These are phyloP conservation scores for Protomyces macrosporus DNA, from an alignment of 1,139 yeast genomes.

Conservation along the genomic window DNA sequence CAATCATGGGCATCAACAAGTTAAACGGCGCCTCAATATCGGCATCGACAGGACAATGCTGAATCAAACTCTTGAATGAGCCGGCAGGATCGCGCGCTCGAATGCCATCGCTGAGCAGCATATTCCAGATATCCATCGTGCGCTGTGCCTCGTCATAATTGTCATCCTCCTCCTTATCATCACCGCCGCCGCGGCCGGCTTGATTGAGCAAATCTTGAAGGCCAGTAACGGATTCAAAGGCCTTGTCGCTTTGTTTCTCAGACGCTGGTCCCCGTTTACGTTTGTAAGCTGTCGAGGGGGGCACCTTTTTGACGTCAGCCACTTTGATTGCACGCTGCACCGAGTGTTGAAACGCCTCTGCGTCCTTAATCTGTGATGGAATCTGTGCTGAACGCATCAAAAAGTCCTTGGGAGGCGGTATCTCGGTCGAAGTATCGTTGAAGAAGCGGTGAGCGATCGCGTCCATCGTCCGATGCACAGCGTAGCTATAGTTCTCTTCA, in stretches of 20 bases:
- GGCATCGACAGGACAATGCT: background rate
- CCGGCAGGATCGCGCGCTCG: constrained; percentile 18
- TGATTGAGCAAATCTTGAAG: constrained; percentile 31
- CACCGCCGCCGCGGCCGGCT: too few relatives aligned
- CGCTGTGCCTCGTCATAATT: background rate
- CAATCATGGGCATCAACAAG: constrained; percentile 14
- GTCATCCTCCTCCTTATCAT: background rate
- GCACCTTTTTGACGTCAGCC: constrained; percentile 32
- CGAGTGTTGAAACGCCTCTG: background rate
- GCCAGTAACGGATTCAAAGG: constrained; percentile 31
- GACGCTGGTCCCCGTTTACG: background rate
- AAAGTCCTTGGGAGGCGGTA: constrained; percentile 7
- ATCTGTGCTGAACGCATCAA: background rate
- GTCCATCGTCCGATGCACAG: constrained; percentile 36
- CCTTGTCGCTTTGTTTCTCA: constrained; percentile 3
- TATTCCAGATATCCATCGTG: background rate
- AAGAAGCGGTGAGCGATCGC: constrained; percentile 38
- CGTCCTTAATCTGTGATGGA: background rate
- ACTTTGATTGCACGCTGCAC: constrained; percentile 5
- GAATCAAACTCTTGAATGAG: constrained; percentile 15
- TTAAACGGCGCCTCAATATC: constrained; percentile 22
- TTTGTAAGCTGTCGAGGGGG: constrained; percentile 27
- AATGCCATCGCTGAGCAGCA: constrained; percentile 6
- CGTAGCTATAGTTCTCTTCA: constrained; percentile 36
- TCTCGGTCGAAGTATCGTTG: constrained; percentile 31